Conservation (phyloP, 1,284 basidiomycete genomes). For the Cutaneotrichosporon cutaneum region DNA sequence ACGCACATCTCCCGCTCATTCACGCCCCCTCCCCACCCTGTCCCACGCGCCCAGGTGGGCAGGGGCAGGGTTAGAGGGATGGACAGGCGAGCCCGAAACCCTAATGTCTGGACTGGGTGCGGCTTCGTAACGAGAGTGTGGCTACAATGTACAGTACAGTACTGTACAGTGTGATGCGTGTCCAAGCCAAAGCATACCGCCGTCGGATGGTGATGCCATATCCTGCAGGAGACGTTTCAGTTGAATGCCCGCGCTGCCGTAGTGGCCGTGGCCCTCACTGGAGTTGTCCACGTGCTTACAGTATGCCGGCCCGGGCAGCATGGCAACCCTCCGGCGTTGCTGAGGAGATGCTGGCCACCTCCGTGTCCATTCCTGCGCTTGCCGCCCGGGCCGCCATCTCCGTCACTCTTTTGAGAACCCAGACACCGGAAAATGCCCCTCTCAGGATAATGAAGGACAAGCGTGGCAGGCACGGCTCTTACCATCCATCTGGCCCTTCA, state of each 20-base stretch:
- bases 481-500: slow-evolving; percentile 3
- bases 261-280: neutral
- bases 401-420: neutral
- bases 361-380: neutral
- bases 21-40: neutral
- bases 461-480: neutral
- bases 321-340: neutral
- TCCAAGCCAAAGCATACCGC: neutral
- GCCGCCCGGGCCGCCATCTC: neutral
- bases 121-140: neutral
- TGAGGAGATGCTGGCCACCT: neutral
- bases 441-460: neutral
- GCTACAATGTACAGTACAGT: neutral
- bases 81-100: slow-evolving; percentile 2
- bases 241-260: neutral
- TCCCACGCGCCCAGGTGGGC: neutral
- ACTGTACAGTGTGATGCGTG: too few relatives aligned
- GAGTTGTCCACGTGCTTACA: neutral
- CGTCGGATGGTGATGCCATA: neutral
- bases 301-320: neutral
- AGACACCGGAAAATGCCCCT: neutral
- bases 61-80: neutral
- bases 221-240: slow-evolving; percentile 7
- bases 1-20: neutral
- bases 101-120: slow-evolving; percentile 1